phyloP scores from a whole-genome alignment of 179 eudicot genomes.

The Drosera spatulata region DNA sequence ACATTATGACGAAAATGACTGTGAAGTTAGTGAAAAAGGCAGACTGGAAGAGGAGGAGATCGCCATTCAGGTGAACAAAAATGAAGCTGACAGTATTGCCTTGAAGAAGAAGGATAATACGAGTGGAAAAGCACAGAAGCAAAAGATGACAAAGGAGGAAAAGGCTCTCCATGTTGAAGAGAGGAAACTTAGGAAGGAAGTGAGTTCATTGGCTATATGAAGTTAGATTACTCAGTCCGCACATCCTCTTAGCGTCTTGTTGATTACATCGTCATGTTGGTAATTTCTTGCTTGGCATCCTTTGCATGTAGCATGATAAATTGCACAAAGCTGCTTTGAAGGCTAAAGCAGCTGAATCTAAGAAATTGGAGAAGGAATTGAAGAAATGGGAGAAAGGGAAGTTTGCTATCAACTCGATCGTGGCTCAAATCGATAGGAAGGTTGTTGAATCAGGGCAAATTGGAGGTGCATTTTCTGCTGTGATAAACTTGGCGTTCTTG shows the following conservation, averaged over 20 bases:
- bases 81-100: slow-evolving; percentile 16
- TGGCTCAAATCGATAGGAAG: slow-evolving; percentile 56
- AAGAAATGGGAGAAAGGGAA: slow-evolving; percentile 76
- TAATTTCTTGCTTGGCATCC: slow-evolving; percentile 6
- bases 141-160: slow-evolving; percentile 46
- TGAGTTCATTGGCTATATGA: slow-evolving; percentile 17
- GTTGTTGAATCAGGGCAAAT: slow-evolving; percentile 60
- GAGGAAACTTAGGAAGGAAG: slow-evolving; percentile 56
- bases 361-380: slow-evolving; percentile 47
- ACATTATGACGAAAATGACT: slow-evolving; percentile 14
- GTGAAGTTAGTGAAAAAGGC: slow-evolving; percentile 7
- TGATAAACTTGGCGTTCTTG: slow-evolving; percentile 1
- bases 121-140: slow-evolving; percentile 16
- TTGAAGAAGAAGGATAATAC: slow-evolving; percentile 22
- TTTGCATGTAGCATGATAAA: slow-evolving; percentile 48
- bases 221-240: slow-evolving; percentile 1
- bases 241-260: no score
- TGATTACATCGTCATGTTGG: background rate
- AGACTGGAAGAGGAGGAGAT: slow-evolving; percentile 5
- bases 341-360: slow-evolving; percentile 70
- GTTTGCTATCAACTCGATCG: slow-evolving; percentile 48
- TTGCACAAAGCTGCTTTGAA: slow-evolving; percentile 55
- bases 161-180: slow-evolving; percentile 43
- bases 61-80: slow-evolving; percentile 9
- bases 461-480: slow-evolving; percentile 46